Conservation (phyloP, 2,329 filamentous ascomycete genomes). For the Rhexocercosporidium sp. region DNA sequence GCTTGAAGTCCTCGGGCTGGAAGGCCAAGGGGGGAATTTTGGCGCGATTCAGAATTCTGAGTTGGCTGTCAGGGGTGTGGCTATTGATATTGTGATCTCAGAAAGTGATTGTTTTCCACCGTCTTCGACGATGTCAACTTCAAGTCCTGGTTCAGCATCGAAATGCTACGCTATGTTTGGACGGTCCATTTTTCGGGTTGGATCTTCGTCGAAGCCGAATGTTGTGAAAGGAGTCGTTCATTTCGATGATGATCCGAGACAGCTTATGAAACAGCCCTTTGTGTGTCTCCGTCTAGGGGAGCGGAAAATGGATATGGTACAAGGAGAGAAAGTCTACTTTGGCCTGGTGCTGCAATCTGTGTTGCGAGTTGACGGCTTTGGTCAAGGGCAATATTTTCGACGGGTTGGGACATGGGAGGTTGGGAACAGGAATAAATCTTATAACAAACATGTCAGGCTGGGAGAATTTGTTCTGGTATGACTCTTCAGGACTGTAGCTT, state of each 20-base stretch:
- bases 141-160: neutral
- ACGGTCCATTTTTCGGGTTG: neutral
- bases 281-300: neutral
- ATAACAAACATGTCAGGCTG: neutral
- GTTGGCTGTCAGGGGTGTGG: neutral
- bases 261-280: neutral
- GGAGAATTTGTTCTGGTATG: neutral
- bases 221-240: neutral
- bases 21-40: neutral
- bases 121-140: neutral
- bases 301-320: neutral
- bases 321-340: neutral
- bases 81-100: neutral
- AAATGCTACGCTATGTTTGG: neutral
- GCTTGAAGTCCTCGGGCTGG: neutral
- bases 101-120: neutral
- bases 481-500: no score
- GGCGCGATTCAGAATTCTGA: neutral
- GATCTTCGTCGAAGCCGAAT: neutral
- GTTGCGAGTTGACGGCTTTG: neutral
- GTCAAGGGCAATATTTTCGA: neutral
- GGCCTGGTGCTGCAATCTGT: neutral
- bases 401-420: neutral
- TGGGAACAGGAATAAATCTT: neutral
- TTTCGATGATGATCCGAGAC: neutral